Evolutionary conservation across 257 asterid species (phyloP).

Genomic region (Solanum phureja): DNA sequence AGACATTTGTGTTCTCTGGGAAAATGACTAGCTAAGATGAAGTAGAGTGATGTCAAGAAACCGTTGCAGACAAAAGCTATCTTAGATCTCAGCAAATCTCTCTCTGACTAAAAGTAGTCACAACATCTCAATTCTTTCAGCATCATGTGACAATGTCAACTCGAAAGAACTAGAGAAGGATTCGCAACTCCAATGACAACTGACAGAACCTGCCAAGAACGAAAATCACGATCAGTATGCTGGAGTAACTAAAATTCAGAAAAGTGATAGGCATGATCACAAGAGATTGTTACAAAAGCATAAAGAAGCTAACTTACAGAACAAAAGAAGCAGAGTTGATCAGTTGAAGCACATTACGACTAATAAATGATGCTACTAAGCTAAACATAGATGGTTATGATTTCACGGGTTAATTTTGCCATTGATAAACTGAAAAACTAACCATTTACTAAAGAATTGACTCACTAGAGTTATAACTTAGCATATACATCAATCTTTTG

Average conservation of each 20-base stretch:
- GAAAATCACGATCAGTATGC: neutral
- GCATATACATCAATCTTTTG: neutral
- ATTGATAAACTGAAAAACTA: neutral
- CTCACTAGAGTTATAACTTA: neutral
- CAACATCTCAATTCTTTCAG: neutral
- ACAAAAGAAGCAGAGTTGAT: neutral
- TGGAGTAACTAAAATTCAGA: neutral
- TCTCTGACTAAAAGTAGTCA: neutral
- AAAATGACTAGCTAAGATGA: neutral
- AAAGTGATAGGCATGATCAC: neutral
- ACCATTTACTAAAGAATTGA: neutral
- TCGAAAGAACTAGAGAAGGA: neutral
- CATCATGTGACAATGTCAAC: neutral
- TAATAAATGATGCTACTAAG: neutral
- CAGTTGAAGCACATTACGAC: neutral
- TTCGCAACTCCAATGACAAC: neutral
- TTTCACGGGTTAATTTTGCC: neutral
- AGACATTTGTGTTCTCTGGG: slow-evolving; percentile 47
- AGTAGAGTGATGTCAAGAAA: neutral
- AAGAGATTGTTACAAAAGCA: neutral
- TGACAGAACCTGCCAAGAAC: neutral
- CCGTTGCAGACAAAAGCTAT: neutral
- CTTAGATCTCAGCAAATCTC: neutral
- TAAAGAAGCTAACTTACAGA: neutral
- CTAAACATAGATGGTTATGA: neutral